A percentile compares a stretch with the other conserved stretches of the same genome.
Conservation (phyloP, 2,329 filamentous ascomycete species). For the Aureobasidium sp. region DNA sequence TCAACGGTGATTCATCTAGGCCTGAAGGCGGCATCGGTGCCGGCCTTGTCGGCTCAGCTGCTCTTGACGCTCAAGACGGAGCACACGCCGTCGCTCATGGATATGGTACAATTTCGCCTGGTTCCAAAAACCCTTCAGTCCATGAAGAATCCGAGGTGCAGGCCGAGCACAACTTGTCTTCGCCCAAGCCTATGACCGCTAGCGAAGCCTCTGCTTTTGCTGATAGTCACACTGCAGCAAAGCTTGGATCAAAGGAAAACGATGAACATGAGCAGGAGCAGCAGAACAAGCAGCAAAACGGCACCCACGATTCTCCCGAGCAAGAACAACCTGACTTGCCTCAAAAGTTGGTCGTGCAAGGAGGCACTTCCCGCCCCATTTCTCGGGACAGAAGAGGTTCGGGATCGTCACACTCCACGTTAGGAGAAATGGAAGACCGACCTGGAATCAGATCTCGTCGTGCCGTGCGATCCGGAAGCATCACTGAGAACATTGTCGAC, state of each 20-base stretch:
- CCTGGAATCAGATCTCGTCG: slow-evolving; percentile 21
- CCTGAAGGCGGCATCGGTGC: slow-evolving; percentile 46
- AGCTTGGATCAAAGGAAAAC: neutral
- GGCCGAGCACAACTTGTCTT: neutral
- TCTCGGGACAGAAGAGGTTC: slow-evolving; percentile 13
- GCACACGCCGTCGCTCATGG: slow-evolving; percentile 49
- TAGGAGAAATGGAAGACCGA: slow-evolving; percentile 22
- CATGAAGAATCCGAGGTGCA: slow-evolving; percentile 1
- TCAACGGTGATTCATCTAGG: slow-evolving; percentile 24
- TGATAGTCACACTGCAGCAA: slow-evolving; percentile 7
- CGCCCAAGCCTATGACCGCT: slow-evolving; percentile 15
- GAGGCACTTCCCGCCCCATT: slow-evolving; percentile 12
- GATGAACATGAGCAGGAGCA: neutral
- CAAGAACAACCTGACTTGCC: slow-evolving; percentile 14
- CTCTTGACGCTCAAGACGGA: slow-evolving; percentile 55
- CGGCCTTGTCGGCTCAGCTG: slow-evolving; percentile 46
- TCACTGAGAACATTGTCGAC: slow-evolving; percentile 71
- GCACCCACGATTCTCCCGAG: neutral
- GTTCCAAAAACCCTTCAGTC: neutral
- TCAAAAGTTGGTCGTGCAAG: slow-evolving; percentile 12
- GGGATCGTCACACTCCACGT: slow-evolving; percentile 11
- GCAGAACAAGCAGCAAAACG: neutral
- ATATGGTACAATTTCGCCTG: slow-evolving; percentile 34
- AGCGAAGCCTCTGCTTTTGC: slow-evolving; percentile 16
- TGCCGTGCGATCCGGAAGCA: slow-evolving; percentile 60